Base-by-base conservation (phyloP, 164 flowering plant species). In the Annona cherimola region DNA sequence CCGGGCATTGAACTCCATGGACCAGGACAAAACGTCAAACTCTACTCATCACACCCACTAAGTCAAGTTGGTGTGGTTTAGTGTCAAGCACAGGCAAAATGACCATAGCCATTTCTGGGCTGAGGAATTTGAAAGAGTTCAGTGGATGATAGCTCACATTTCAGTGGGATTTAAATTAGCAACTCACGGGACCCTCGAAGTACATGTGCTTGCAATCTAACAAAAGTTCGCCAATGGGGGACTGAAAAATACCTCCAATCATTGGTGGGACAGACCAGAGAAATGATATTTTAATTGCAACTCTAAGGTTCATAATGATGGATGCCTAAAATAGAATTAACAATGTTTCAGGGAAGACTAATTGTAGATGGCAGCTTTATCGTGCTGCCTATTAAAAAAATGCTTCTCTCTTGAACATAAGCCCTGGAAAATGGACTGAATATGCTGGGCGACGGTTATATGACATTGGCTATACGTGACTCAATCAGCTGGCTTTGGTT, bases 41-140 rank as follows among this genome's bases (percentile, higher is more conserved):
- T 41, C 67, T 44, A 64, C 45, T 64, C 44, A 64, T 64, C 4
- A 64, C 43, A 40, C 20, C n/a, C 67, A 64, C 67, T 64, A 1
- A 50, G 18, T 19, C 41, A 44, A 64, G 41, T 64, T 3, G 45
- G 44, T 64, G 57, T 16, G 57, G 57, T 50, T 50, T 50, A 50
- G 57, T 50, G 8, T 50, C 57, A 50, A 50, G 14, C 57, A 50
- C 14, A 50, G 57, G 16, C 18, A 8, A 2, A 2, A 2, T 50
- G 57, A 50, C 57, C 9, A 11, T 16, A 50, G 14, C 2, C 57
- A 7, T 50, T 50, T 50, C 14, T 16, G 35, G 14, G 14, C 57
- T 3, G 0, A 50, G 14, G 9, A 50, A 50, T 50, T 11, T 50
- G 16, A 50, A 50, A 50, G 57, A 16, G 57, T 50, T 50, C 14